These are phyloP conservation scores for Xylaria flabelliformis DNA, from an alignment of 495 filamentous ascomycete genomes.

Conservation along the genomic window DNA sequence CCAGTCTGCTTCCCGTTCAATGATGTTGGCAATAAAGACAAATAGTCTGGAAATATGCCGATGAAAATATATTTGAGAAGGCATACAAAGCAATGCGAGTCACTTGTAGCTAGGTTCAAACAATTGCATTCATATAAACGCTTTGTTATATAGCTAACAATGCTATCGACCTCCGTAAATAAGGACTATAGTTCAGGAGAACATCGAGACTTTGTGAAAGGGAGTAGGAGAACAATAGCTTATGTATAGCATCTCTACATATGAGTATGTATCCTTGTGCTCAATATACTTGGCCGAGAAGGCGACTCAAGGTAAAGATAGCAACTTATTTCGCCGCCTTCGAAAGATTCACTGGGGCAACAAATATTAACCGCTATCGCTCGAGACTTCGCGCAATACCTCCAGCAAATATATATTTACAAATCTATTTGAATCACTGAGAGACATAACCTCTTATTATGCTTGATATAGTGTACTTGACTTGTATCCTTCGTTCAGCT, in stretches of 20 bases:
- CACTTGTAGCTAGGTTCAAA: background rate
- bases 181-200: background rate
- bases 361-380: no score
- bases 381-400: no score
- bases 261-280: no score
- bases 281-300: no score
- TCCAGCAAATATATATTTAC: no score
- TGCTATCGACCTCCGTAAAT: background rate
- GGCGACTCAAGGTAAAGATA: no score
- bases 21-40: background rate
- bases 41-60: background rate
- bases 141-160: background rate
- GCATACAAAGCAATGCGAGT: background rate
- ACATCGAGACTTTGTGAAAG: background rate
- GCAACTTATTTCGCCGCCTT: no score
- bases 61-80: background rate
- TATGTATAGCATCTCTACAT: background rate
- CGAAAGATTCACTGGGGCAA: no score
- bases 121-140: background rate
- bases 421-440: no score
- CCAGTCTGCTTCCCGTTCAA: background rate
- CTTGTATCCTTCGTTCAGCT: background rate
- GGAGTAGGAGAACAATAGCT: background rate
- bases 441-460: no score
- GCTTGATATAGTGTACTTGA: no score